These are phyloP conservation scores for Xerocomellus amylosporus DNA, from an alignment of 768 basidiomycete species.

Conservation along the genomic window DNA sequence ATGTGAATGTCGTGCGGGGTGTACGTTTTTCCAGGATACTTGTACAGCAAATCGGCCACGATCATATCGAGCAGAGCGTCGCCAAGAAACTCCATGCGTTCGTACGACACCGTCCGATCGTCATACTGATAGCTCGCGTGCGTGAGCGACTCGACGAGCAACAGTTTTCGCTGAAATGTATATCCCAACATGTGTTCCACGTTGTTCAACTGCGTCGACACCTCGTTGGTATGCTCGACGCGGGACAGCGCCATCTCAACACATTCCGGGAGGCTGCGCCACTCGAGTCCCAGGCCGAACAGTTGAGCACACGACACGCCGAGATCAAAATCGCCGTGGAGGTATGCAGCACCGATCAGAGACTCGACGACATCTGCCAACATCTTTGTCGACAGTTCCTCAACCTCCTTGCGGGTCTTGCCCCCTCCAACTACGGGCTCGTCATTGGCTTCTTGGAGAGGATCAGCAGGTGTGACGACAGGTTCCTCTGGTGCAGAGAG, in stretches of 20 bases:
- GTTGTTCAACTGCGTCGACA: slow-evolving; percentile 49
- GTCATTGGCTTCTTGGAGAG: slow-evolving; percentile 30
- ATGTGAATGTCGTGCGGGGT: slow-evolving; percentile 66
- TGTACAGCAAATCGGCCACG: slow-evolving; percentile 66
- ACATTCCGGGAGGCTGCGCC: slow-evolving; percentile 48
- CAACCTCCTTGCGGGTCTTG: slow-evolving; percentile 27
- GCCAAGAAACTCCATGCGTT: slow-evolving; percentile 77
- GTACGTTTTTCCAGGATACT: slow-evolving; percentile 60
- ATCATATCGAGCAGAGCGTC: slow-evolving; percentile 76
- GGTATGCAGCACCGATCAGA: slow-evolving; percentile 73
- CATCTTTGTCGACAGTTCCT: slow-evolving; percentile 71
- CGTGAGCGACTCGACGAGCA: slow-evolving; percentile 72
- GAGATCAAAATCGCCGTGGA: slow-evolving; percentile 61
- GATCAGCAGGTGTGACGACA: neutral
- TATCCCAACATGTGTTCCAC: slow-evolving; percentile 72
- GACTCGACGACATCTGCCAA: slow-evolving; percentile 85
- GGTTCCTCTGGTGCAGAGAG: slow-evolving; percentile 11
- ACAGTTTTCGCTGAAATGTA: slow-evolving; percentile 55
- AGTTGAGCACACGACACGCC: slow-evolving; percentile 56
- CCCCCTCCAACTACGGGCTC: slow-evolving; percentile 22
- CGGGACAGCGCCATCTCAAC: slow-evolving; percentile 40
- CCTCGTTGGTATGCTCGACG: slow-evolving; percentile 29
- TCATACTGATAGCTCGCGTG: slow-evolving; percentile 69
- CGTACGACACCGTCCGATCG: slow-evolving; percentile 61
- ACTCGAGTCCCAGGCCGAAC: slow-evolving; percentile 62